Percentiles rank a stretch among this genome's conserved stretches.
These are phyloP conservation scores for Spinellus fusiger DNA, from an alignment of 192 early-diverging fungal genomes.

Conservation along the genomic window DNA sequence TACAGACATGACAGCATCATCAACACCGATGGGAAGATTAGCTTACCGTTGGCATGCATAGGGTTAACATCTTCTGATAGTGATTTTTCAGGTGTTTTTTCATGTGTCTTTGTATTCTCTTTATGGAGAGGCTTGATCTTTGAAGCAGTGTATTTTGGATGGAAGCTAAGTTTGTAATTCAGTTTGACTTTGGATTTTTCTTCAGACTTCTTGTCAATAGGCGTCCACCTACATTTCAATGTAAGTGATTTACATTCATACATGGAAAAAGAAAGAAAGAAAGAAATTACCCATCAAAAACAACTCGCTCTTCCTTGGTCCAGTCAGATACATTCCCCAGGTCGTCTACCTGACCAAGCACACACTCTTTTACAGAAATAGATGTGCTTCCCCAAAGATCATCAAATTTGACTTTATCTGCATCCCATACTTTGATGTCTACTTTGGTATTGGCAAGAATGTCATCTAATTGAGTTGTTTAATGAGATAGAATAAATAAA, in stretches of 20 bases:
- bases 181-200: conserved; percentile 19
- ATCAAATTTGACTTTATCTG: conserved; percentile 23
- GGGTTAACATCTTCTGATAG: neutral
- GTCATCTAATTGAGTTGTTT: conserved; percentile 19
- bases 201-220: conserved; percentile 21
- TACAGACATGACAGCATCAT: neutral
- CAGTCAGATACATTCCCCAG: conserved; percentile 15
- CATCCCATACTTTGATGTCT: conserved; percentile 28
- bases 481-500: neutral
- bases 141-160: conserved; percentile 22
- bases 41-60: conserved; percentile 5
- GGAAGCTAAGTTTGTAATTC: conserved; percentile 18
- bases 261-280: neutral
- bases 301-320: conserved; percentile 9
- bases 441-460: conserved; percentile 11
- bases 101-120: neutral
- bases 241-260: neutral
- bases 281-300: conserved; percentile 21
- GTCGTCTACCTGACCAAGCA: conserved; percentile 8
- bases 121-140: conserved; percentile 2
- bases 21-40: neutral
- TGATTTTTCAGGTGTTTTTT: neutral
- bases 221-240: conserved; percentile 7
- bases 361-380: conserved; percentile 11
- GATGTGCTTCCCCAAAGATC: conserved; percentile 17